phyloP scores from a whole-genome alignment of 306 rosid genomes.

The Notholithocarpus densiflorus region DNA sequence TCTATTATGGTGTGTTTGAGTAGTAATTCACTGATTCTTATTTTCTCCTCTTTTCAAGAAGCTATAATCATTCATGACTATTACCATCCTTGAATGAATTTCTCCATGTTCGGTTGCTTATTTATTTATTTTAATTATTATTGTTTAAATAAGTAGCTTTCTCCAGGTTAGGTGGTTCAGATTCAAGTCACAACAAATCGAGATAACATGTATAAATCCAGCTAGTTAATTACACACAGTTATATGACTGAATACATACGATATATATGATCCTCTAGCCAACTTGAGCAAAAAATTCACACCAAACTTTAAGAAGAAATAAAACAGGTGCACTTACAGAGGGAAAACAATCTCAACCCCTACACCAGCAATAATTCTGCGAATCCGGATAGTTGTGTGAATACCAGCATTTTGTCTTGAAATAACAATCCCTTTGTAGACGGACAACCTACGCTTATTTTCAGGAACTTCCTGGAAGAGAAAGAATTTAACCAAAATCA shows the following conservation, averaged over 20 bases:
- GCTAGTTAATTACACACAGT: neutral
- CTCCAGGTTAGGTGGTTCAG: neutral
- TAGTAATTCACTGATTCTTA: too few relatives aligned
- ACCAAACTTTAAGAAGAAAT: neutral
- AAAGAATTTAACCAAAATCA: constrained; percentile 21
- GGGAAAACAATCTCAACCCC: constrained; percentile 98
- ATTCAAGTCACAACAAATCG: neutral
- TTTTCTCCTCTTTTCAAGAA: too few relatives aligned
- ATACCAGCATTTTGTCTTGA: constrained; percentile 95
- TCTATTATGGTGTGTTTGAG: too few relatives aligned
- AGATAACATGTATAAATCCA: neutral
- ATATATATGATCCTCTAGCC: neutral
- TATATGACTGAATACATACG: neutral
- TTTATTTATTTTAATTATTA: neutral
- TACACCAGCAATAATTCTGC: constrained; percentile 88
- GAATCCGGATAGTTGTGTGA: constrained; percentile 85
- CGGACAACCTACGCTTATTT: constrained; percentile 81
- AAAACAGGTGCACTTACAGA: constrained; percentile 50
- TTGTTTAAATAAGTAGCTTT: neutral
- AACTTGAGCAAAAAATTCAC: neutral
- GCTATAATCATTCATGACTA: too few relatives aligned
- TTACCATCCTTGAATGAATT: neutral
- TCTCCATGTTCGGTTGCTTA: neutral
- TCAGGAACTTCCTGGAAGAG: constrained; percentile 85
- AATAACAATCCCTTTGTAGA: constrained; percentile 86